Percentiles rank a stretch among this genome's conserved stretches.
Evolutionary conservation across 2,329 filamentous ascomycete genomes (phyloP).

Genomic region (Colletotrichum acutatum): DNA sequence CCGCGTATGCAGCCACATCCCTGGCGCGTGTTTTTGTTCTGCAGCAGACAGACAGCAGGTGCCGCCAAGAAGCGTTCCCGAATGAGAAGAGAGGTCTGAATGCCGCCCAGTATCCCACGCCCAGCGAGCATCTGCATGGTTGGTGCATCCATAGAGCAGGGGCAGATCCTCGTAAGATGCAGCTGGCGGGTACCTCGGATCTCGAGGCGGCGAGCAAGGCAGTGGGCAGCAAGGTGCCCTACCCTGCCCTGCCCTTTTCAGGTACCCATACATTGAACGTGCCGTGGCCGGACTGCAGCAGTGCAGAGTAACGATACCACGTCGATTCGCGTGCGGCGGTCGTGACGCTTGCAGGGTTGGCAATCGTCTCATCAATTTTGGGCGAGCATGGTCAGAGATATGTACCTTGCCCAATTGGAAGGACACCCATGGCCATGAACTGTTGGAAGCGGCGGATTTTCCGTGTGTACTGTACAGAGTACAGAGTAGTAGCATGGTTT

Average conservation of each 20-base stretch:
- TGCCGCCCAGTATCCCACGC: conserved; percentile 30
- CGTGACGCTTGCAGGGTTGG: conserved; percentile 32
- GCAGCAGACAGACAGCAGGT: conserved; percentile 30
- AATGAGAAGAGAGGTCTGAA: conserved; percentile 21
- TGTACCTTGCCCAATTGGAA: conserved; percentile 18
- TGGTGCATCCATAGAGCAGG: conserved; percentile 26
- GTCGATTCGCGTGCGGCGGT: conserved; percentile 26
- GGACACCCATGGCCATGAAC: conserved; percentile 8
- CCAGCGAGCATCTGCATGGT: conserved; percentile 14
- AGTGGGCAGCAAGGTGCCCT: conserved; percentile 26
- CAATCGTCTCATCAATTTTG: conserved; percentile 29
- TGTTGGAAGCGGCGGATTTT: conserved; percentile 2
- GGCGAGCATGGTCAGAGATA: neutral
- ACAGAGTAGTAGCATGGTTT: neutral
- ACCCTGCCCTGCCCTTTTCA: conserved; percentile 11
- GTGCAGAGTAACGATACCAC: conserved; percentile 5
- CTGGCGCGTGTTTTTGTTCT: conserved; percentile 24
- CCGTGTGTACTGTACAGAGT: neutral
- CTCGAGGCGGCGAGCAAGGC: conserved; percentile 21
- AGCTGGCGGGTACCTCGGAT: conserved; percentile 35
- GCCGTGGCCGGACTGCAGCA: neutral
- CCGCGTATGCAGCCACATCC: conserved; percentile 20
- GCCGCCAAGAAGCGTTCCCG: conserved; percentile 29
- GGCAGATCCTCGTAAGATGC: conserved; percentile 25
- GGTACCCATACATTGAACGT: conserved; percentile 22